These are phyloP conservation scores for Circinella umbellata DNA, from an alignment of 371 early-diverging fungal species.

Conservation along the genomic window DNA sequence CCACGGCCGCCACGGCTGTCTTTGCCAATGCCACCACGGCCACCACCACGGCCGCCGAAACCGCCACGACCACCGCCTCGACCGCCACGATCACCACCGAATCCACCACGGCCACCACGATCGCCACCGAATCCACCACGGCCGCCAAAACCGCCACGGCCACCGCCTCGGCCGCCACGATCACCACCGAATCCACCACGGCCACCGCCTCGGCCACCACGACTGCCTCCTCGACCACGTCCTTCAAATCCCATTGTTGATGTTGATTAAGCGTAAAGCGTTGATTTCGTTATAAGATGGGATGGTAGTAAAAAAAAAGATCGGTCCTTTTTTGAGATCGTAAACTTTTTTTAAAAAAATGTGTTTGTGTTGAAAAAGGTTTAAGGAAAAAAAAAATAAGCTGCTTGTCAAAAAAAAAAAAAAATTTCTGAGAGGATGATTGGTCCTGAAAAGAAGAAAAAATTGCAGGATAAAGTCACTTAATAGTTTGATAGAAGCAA, in stretches of 20 bases:
- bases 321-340: too few relatives aligned
- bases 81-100: slow-evolving; percentile 15
- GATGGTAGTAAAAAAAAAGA: too few relatives aligned
- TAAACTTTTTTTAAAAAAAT: neutral
- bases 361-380: too few relatives aligned
- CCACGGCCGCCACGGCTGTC: slow-evolving; percentile 19
- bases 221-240: slow-evolving; percentile 18
- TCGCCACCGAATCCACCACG: slow-evolving; percentile 22
- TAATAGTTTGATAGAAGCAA: neutral
- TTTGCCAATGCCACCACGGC: slow-evolving; percentile 52
- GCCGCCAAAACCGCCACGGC: slow-evolving; percentile 12
- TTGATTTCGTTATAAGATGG: too few relatives aligned
- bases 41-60: slow-evolving; percentile 39
- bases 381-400: neutral
- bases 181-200: slow-evolving; percentile 39
- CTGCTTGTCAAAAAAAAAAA: slow-evolving; percentile 2
- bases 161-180: slow-evolving; percentile 15
- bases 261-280: neutral
- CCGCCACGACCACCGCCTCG: slow-evolving; percentile 16
- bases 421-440: neutral
- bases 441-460: too few relatives aligned
- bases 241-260: slow-evolving; percentile 21
- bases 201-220: slow-evolving; percentile 54
- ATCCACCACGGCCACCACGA: slow-evolving; percentile 13
- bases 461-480: neutral